Base-by-base conservation (phyloP, 331 rosid species). In the Malus hybrid region DNA sequence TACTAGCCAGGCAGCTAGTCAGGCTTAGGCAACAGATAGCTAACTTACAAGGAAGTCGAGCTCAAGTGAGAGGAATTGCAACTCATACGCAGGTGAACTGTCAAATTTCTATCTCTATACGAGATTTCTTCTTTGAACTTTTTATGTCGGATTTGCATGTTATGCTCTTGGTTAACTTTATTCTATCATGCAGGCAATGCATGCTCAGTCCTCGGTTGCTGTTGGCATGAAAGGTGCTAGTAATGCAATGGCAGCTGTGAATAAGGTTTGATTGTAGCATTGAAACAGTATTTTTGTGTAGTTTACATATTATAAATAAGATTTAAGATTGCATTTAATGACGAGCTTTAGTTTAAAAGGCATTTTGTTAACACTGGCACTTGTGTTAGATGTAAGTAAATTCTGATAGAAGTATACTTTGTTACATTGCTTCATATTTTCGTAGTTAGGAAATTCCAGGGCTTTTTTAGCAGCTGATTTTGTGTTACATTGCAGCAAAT, bases 1-100 rank as follows among this genome's bases (percentile, higher is more conserved):
- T 75, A 81, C 95, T 95, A 66, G 99, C 99, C 68, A 91, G 98
- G 72, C 99, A 95, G 82, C 82, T 95, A 48, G 75, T 95, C 58
- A 90, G 99, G 87, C 98, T 95, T 66, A 88, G 97, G 88, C 97
- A 92, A 81, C 99, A 95, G 75, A 89, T 95, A 60, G 87, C 96
- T 68, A 95, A 95, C 79, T 93, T 95, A 78, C 99, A 92, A 79
- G 96, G 98, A 53, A 92, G 99, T 89, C 86, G 99, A 83, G 99
- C 99, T 86, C 99, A 95, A 82, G 89, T 95, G 96, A 90, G 97
- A 88, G 99, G 99, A 78, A 84, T 95, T 72, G 92, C 99, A 74
- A 95, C 96, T 86, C 99, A 95, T 76, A 95, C 99, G 1, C 98
- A 95, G 96, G 99, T 92, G 7, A 61, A 44, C 66, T 84, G 50